phyloP scores from a whole-genome alignment of 75 land plant species.

The Chamaecyparis obtusa region DNA sequence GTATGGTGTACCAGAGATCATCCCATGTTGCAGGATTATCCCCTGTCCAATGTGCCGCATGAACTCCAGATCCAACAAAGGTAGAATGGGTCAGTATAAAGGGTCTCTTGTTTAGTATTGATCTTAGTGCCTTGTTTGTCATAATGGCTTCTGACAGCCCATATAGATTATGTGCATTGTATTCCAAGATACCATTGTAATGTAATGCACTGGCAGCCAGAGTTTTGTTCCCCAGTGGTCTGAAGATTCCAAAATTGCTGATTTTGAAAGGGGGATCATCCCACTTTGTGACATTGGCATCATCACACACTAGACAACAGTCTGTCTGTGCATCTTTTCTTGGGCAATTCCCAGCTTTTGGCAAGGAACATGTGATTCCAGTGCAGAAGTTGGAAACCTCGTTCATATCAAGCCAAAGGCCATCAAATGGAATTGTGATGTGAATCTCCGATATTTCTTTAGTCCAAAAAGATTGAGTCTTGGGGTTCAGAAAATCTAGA shows the following conservation, averaged over 20 bases:
- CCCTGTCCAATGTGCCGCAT: constrained; percentile 85
- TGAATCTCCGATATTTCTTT: constrained; percentile 59
- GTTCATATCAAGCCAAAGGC: constrained; percentile 94
- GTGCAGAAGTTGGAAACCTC: constrained; percentile 44
- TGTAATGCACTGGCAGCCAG: constrained; percentile 51
- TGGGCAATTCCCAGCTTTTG: constrained; percentile 17
- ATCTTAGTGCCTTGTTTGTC: constrained; percentile 52
- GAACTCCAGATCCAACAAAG: constrained; percentile 67
- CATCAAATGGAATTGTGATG: constrained; percentile 64
- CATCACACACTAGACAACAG: constrained; percentile 34
- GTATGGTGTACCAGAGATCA: constrained; percentile 68
- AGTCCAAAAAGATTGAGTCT: constrained; percentile 48
- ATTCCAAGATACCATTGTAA: constrained; percentile 56
- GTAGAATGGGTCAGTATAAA: constrained; percentile 74
- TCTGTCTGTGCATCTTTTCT: constrained; percentile 32
- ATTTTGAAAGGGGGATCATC: constrained; percentile 80
- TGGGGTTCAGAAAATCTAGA: constrained; percentile 82
- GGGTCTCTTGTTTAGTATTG: constrained; percentile 52
- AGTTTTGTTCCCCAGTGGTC: constrained; percentile 43
- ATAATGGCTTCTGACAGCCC: constrained; percentile 61
- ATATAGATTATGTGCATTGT: constrained; percentile 72
- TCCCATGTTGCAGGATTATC: constrained; percentile 83
- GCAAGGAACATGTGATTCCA: constrained; percentile 30
- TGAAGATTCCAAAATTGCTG: constrained; percentile 30
- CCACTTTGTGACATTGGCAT: constrained; percentile 37